phyloP scores from a whole-genome alignment of 352 stramenopile species.

The Pythium phragmiticola region DNA sequence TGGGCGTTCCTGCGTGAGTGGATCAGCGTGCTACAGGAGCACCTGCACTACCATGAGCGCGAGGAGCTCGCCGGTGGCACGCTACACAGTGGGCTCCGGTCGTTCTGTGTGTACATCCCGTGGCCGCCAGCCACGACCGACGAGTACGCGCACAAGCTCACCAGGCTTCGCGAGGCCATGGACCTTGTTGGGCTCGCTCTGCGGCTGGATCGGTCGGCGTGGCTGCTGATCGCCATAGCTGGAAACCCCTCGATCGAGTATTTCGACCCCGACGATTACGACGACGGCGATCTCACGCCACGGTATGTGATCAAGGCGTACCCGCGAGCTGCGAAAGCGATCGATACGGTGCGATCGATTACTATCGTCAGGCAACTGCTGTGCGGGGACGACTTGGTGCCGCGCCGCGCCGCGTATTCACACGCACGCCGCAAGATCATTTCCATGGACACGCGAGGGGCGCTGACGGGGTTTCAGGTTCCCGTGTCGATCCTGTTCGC shows the following conservation, averaged over 20 bases:
- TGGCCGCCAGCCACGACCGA: constrained; percentile 8
- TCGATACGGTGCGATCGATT: too few species aligned
- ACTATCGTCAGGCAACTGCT: too few species aligned
- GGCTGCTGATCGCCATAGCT: neutral
- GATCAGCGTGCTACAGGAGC: constrained; percentile 14
- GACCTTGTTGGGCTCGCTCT: constrained; percentile 22
- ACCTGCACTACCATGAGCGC: constrained; percentile 22
- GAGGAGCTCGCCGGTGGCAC: constrained; percentile 15
- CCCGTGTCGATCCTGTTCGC: neutral
- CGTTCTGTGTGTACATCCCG: constrained; percentile 23
- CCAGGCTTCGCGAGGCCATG: constrained; percentile 17
- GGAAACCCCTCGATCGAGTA: neutral
- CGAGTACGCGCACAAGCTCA: constrained; percentile 7
- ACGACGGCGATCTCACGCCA: constrained; percentile 15
- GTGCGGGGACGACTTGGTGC: too few species aligned
- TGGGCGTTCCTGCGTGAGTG: constrained; percentile 18
- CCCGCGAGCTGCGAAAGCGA: neutral
- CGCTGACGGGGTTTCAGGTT: neutral
- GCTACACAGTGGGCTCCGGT: constrained; percentile 20
- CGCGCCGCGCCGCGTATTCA: neutral
- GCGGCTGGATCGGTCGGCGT: constrained; percentile 9
- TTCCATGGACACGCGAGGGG: neutral
- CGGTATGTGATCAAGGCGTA: constrained; percentile 19
- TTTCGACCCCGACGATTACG: constrained; percentile 22
- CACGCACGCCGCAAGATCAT: neutral